These are phyloP conservation scores for Skeletonema marinoi DNA, from an alignment of 108 stramenopile genomes.

Conservation along the genomic window DNA sequence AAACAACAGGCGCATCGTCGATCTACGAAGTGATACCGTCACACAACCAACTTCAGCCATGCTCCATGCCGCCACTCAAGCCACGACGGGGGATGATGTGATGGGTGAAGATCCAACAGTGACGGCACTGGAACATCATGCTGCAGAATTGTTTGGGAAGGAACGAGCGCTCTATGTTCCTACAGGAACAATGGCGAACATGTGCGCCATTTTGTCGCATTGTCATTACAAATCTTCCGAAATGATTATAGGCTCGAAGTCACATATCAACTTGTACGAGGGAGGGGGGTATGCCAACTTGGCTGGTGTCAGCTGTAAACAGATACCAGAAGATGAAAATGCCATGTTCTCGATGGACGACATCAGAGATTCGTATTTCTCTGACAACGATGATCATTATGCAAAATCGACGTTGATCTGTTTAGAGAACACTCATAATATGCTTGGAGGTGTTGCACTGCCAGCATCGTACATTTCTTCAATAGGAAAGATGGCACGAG, in stretches of 20 bases:
- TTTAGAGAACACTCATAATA: constrained; percentile 97
- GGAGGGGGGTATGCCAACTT: constrained; percentile 63
- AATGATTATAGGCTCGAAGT: constrained; percentile 72
- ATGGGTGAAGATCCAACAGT: constrained; percentile 97
- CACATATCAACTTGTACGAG: constrained; percentile 81
- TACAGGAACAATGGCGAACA: constrained; percentile 97
- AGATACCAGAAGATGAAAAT: constrained; percentile 69
- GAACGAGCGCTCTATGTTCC: constrained; percentile 93
- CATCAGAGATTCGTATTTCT: constrained; percentile 63
- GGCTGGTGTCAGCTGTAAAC: constrained; percentile 79
- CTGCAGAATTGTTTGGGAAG: constrained; percentile 91
- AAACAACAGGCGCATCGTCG: constrained; percentile 41
- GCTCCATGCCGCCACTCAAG: constrained; percentile 61
- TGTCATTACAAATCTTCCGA: constrained; percentile 83
- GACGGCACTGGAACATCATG: constrained; percentile 73
- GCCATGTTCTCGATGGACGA: constrained; percentile 74
- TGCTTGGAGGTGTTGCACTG: constrained; percentile 93
- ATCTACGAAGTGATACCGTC: constrained; percentile 96
- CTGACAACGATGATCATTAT: constrained; percentile 90
- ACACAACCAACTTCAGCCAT: constrained; percentile 88
- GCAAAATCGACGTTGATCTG: constrained; percentile 84
- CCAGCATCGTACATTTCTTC: constrained; percentile 72
- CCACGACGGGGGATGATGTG: constrained; percentile 95
- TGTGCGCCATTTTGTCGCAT: constrained; percentile 88
- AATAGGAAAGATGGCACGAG: constrained; percentile 71